Base-by-base conservation (phyloP, 305 asterid genomes). In the Petunia hybrid region DNA sequence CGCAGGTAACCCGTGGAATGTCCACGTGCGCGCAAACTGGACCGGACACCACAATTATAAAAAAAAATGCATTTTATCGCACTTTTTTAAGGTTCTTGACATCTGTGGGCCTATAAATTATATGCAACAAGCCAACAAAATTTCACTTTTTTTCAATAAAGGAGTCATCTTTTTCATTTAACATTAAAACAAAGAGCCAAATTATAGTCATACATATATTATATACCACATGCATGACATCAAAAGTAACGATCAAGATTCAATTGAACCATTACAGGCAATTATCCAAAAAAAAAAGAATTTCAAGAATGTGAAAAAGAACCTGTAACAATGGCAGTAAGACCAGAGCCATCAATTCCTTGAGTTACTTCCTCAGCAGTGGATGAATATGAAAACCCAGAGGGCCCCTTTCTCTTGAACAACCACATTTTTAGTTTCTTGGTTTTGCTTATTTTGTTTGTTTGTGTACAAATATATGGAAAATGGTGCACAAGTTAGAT, bases 311-410 rank as follows among this genome's bases (percentile, higher is more conserved):
- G 9, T 35, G 69, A 31, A 8, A 14, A 16, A 12, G 39, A 60
- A 93, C 97, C 94, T 79, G 98, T 94, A 87, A 94, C 97, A 87
- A 94, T 88, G 85, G 98, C 98, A 41, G 97, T 94, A 85, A 92
- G 94, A 4, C 89, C 91, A 68, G 92, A 88, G 80, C 85, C 97
- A 41, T 94, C 94, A 22, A 92, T 88, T 82, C 93, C 97, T 14
- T 80, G 41, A 57, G 98, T 94, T 67, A 94, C 95, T 77, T 90
- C 85, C 76, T 90, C 96, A 46, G 98, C 97, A 0, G 97, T 92
- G 5, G 97, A 90, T 8, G 91, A 80, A 4, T 89, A 82, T 62
- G 92, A 90, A 53, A 92, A 94, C 8, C 97, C 98, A 80, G 94
- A 92, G 43, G 86, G 65, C n/a, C 90, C 90, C 42, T 83, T 91